Evolutionary conservation across 768 basidiomycete genomes (phyloP).

Genomic region (Hebeloma cylindrosporum): DNA sequence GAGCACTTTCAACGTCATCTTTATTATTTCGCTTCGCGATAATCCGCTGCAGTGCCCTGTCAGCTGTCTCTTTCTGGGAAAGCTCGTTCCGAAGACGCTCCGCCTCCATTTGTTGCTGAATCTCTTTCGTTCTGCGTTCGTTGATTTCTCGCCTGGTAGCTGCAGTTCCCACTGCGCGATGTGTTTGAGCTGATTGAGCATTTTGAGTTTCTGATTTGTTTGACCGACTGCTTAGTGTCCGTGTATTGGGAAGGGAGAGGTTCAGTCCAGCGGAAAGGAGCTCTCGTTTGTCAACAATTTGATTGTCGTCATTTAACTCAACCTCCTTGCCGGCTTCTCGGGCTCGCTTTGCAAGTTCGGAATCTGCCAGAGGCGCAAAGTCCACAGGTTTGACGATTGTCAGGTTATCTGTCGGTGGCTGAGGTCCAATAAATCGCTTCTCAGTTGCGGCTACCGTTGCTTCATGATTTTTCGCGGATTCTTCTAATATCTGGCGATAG

Average conservation of each 20-base stretch:
- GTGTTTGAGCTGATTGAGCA: slow-evolving; percentile 37
- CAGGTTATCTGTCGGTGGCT: slow-evolving; percentile 61
- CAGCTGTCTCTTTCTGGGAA: slow-evolving; percentile 59
- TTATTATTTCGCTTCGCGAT: slow-evolving; percentile 78
- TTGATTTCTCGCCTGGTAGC: slow-evolving; percentile 81
- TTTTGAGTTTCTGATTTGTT: slow-evolving; percentile 19
- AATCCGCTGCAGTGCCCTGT: slow-evolving; percentile 63
- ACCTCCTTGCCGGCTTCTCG: slow-evolving; percentile 77
- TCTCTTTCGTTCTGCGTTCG: slow-evolving; percentile 76
- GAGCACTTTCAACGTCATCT: slow-evolving; percentile 68
- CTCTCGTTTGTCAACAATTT: slow-evolving; percentile 95
- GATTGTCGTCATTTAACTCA: slow-evolving; percentile 95
- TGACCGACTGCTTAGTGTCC: slow-evolving; percentile 54
- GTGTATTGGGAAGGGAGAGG: slow-evolving; percentile 78
- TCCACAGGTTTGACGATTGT: slow-evolving; percentile 76
- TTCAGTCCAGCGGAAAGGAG: slow-evolving; percentile 91
- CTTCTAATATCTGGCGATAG: slow-evolving; percentile 75
- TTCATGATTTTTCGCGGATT: slow-evolving; percentile 80
- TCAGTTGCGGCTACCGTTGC: slow-evolving; percentile 81
- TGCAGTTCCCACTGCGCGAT: slow-evolving; percentile 83
- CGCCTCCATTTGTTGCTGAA: slow-evolving; percentile 75
- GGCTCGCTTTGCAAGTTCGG: slow-evolving; percentile 70
- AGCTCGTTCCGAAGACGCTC: slow-evolving; percentile 60
- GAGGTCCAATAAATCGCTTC: slow-evolving; percentile 61
- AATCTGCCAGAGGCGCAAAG: slow-evolving; percentile 62